A percentile compares a stretch with the other conserved stretches of the same genome.
Evolutionary conservation across 1,139 yeast genomes (phyloP).

Genomic region (Meyerozyma guilliermondii): DNA sequence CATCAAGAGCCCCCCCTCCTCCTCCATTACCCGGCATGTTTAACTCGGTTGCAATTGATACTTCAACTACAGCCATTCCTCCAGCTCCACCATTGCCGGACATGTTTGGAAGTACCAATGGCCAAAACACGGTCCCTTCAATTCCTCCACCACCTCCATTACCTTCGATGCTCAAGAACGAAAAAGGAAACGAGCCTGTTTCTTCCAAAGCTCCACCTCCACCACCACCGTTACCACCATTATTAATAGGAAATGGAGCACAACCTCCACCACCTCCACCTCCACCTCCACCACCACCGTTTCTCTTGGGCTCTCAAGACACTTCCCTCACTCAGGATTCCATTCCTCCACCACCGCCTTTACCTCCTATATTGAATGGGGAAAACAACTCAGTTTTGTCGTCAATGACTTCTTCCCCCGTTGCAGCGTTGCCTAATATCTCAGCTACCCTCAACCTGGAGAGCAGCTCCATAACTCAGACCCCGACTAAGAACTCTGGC

Average conservation of each 20-base stretch:
- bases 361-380: slow-evolving; percentile 9
- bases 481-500: slow-evolving; percentile 2
- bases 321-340: background rate
- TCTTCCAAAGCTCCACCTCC: slow-evolving; percentile 23
- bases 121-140: slow-evolving; percentile 14
- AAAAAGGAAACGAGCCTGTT: slow-evolving; percentile 9
- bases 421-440: slow-evolving; percentile 12
- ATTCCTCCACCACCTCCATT: slow-evolving; percentile 35
- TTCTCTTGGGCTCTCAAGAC: background rate
- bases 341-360: slow-evolving; percentile 23
- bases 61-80: slow-evolving; percentile 4
- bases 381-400: slow-evolving; percentile 2
- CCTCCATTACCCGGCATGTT: slow-evolving; percentile 22
- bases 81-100: slow-evolving; percentile 6
- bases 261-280: too few species aligned
- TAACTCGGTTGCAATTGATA: background rate
- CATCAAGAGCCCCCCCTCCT: slow-evolving; percentile 27
- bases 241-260: slow-evolving; percentile 1
- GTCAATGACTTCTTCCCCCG: slow-evolving; percentile 9
- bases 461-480: slow-evolving; percentile 5
- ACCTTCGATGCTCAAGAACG: slow-evolving; percentile 13
- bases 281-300: slow-evolving; percentile 7
- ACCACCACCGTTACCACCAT: slow-evolving; percentile 17
- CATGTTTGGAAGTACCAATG: background rate
- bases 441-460: slow-evolving; percentile 11